Evolutionary conservation across 805 yeast species (phyloP), one percentile per base, ranked within the genome.

Genomic region (Myxozyma kluyveri): DNA sequence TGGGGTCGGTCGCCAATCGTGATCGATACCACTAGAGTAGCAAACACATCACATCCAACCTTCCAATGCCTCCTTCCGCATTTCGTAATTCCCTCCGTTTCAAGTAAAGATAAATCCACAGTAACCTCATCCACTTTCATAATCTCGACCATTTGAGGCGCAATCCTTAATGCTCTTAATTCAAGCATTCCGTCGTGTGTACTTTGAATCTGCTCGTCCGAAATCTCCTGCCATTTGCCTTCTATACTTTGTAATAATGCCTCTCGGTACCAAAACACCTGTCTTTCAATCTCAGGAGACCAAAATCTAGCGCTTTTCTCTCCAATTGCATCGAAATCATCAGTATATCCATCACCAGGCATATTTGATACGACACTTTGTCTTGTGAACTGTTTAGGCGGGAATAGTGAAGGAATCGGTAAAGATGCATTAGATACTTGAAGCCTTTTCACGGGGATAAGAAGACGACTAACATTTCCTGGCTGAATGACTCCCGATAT

Each of bases 241-340:
- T 69, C 66, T 3, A 93, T 61, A 14, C 72, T 71, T 42, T 76
- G 72, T 47, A 91, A 69, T 1, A 93, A 65, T 54, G 76, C 75
- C 50, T 84, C 81, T 51, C 95, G 71, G 57, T 85, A 78, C 99
- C 99, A 91, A 67, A 89, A 93, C 1, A 79, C 70, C 55, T 81
- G 83, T 50, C 52, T 39, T 40, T 56, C 59, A 24, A 42, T 42
- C 40, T 56, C 54, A 10, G 44, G 39, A 2, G 59, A 17, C 50
- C 44, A 45, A 10, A 37, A 3, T 3, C 45, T 37, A 2, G 32
- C 12, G 18, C 39, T 17, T 29, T 14, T 14, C 9, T 14, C 33
- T 9, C 33, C 33, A 9, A 29, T 29, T 14, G 12, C 33, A 9
- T 29, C 14, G 9, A 9, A 9, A 9, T 29, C 33, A 29, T 29